Evolutionary conservation across 2,329 filamentous ascomycete species (phyloP), one percentile per base, ranked within the genome.

Genomic region (Clonostachys solani): DNA sequence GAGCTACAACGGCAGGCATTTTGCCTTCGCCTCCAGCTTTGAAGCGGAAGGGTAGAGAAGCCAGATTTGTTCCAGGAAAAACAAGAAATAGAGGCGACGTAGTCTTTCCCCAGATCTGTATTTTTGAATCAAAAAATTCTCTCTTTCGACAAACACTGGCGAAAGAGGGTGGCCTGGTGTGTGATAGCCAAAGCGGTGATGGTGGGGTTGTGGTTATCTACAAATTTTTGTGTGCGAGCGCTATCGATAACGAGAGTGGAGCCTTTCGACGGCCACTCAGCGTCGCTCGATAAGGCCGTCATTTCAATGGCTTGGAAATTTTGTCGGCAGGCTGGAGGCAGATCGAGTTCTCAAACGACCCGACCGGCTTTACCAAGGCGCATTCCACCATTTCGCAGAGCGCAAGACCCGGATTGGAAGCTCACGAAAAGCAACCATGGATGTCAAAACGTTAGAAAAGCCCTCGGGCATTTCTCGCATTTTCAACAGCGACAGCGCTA

Each of bases 11-110:
- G 68, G 83, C 80, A 62, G 88, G 84, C 89, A 94, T 94, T 59
- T 80, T 87, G 69, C 77, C 77, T 66, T 77, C 75, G 67, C 81
- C 75, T 63, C 87, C 86, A 66, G 86, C 88, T 76, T 95, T 96
- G 72, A 95, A 95, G 70, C 92, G 79, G 63, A 86, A 95, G 4
- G 92, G 89, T 68, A 91, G 69, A 47, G 85, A 86, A 71, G 77
- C 81, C 81, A 86, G 70, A 52, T 72, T 84, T 23, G 40, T 29
- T 29, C 23, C 5, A 29, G 23, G 6, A 29, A 4, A 10, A 29
- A 10, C 3, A 8, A 10, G 23, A 10, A 29, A 10, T 4, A 29
- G 23, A 29, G 23, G 8, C 23, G 23, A 29, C 23, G 23, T 29
- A 29, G 23, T 29, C 23, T 29, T 29, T 29, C 23, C 23, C 23